Conservation (phyloP, 163 green algal genomes). For the Chlorella variabilis region DNA sequence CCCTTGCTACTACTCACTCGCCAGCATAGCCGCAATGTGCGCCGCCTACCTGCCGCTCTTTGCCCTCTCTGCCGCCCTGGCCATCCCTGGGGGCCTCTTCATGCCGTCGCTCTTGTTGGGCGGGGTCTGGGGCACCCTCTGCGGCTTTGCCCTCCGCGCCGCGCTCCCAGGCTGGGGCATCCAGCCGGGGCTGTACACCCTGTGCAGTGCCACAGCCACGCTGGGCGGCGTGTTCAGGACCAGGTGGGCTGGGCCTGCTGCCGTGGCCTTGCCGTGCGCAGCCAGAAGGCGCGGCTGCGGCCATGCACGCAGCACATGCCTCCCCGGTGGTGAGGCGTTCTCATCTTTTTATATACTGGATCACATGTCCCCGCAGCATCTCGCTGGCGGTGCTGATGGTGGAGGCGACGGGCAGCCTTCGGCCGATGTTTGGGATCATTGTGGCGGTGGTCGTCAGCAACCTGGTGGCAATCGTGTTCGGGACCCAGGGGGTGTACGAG, state of each 20-base stretch:
- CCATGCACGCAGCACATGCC: too few relatives aligned
- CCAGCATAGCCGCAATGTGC: slow-evolving; percentile 67
- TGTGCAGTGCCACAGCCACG: slow-evolving; percentile 82
- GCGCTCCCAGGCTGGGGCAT: slow-evolving; percentile 75
- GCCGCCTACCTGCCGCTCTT: slow-evolving; percentile 85
- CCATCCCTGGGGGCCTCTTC: slow-evolving; percentile 91
- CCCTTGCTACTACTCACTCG: slow-evolving; percentile 67
- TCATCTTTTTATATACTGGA: too few relatives aligned
- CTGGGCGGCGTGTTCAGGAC: slow-evolving; percentile 86
- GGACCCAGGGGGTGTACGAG: slow-evolving; percentile 88
- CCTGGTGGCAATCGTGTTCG: slow-evolving; percentile 79
- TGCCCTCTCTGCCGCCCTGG: slow-evolving; percentile 73
- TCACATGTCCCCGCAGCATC: slow-evolving; percentile 69
- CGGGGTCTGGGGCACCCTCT: slow-evolving; percentile 37
- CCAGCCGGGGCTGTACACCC: slow-evolving; percentile 86
- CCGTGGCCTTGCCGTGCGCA: too few relatives aligned
- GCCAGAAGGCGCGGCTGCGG: too few relatives aligned
- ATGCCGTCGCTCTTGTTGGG: slow-evolving; percentile 90
- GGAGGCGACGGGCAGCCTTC: slow-evolving; percentile 76
- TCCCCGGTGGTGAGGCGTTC: too few relatives aligned
- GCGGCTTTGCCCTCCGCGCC: not conserved
- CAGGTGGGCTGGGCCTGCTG: too few relatives aligned
- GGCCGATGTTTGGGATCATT: slow-evolving; percentile 82
- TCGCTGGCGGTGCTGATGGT: slow-evolving; percentile 94
- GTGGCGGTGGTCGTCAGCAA: slow-evolving; percentile 88